These are phyloP conservation scores for Lithospermum erythrorhizon DNA, from an alignment of 257 asterid species.

Conservation along the genomic window DNA sequence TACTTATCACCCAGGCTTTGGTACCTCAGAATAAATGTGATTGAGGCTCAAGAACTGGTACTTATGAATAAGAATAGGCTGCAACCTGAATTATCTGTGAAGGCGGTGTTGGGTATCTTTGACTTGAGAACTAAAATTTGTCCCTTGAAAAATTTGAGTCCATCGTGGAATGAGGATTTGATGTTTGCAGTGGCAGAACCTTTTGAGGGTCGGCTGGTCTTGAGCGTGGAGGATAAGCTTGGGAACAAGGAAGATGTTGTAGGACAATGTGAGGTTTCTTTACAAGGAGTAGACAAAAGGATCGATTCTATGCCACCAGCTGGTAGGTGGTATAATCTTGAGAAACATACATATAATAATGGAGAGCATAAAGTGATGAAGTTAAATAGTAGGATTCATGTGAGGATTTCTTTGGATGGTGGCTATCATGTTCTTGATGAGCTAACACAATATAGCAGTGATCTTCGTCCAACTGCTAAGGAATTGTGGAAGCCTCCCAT, in stretches of 20 bases:
- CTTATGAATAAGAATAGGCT: conserved; percentile 42
- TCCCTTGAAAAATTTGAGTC: conserved; percentile 28
- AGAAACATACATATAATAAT: conserved; percentile 36
- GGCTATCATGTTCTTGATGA: conserved; percentile 98
- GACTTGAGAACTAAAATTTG: conserved; percentile 46
- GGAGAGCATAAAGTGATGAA: conserved; percentile 35
- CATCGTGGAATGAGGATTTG: conserved; percentile 94
- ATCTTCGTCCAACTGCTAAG: conserved; percentile 61
- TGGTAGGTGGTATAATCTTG: conserved; percentile 71
- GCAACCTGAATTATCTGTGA: conserved; percentile 45
- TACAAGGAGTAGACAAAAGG: conserved; percentile 58
- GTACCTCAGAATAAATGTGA: conserved; percentile 78
- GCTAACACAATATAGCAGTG: conserved; percentile 76
- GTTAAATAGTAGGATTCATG: conserved; percentile 48
- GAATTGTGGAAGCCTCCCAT: conserved; percentile 79
- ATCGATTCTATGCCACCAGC: conserved; percentile 43
- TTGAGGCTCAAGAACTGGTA: conserved; percentile 76
- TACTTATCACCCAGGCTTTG: conserved; percentile 85
- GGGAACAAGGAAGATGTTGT: conserved; percentile 52
- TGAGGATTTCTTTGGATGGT: conserved; percentile 73
- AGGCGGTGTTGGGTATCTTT: conserved; percentile 38
- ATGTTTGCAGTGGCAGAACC: conserved; percentile 83
- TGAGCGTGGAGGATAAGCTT: conserved; percentile 52
- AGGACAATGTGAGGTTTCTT: conserved; percentile 49
- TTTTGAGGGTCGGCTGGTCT: conserved; percentile 56